Evolutionary conservation across 2,329 filamentous ascomycete genomes (phyloP), one percentile per base, ranked within the genome.

Genomic region (Westerdykella ornata): DNA sequence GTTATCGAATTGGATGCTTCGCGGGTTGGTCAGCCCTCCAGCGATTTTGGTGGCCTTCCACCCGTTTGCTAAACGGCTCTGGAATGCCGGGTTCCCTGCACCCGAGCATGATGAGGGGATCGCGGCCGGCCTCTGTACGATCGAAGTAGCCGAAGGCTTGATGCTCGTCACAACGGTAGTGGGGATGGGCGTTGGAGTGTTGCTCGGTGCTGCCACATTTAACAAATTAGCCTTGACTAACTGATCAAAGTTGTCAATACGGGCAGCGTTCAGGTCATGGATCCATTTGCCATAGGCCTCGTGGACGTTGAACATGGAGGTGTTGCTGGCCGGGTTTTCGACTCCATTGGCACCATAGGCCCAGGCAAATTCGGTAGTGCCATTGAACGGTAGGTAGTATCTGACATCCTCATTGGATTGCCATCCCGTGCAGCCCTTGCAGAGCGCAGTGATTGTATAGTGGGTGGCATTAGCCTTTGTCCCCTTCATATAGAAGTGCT

Each of bases 31-130:
- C 48, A 62, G 43, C 5, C 57, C 59, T 30, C 57, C 59, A 6
- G 47, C 43, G 38, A 63, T 46, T 42, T 62, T 62, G 17, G 57
- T 62, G 14, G 59, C 60, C 41, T 59, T 61, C 59, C 57, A 63
- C 35, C 60, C 60, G 26, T 49, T 42, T 13, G 58, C 57, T 5
- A 63, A 45, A n/a, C 34, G 46, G 13, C 51, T 46, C 14, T 44
- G 44, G 43, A 58, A 63, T 14, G 35, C 16, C 29, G 58, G 54
- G 22, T 19, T 55, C 5, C 56, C 57, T 16, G 56, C 58, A 33
- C 55, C 55, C 6, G 56, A 48, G 47, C 59, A 63, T 3, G 57
- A 57, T 19, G 54, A 51, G 16, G 59, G 59, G 36, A 63, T 62
- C 14, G 51, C 51, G 41, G 50, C 57, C 7, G 30, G n/a, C 16